Percentiles rank a stretch among this genome's conserved stretches.
These are phyloP conservation scores for Pseudonitzschia multiseries DNA, from an alignment of 108 stramenopile genomes.

Conservation along the genomic window DNA sequence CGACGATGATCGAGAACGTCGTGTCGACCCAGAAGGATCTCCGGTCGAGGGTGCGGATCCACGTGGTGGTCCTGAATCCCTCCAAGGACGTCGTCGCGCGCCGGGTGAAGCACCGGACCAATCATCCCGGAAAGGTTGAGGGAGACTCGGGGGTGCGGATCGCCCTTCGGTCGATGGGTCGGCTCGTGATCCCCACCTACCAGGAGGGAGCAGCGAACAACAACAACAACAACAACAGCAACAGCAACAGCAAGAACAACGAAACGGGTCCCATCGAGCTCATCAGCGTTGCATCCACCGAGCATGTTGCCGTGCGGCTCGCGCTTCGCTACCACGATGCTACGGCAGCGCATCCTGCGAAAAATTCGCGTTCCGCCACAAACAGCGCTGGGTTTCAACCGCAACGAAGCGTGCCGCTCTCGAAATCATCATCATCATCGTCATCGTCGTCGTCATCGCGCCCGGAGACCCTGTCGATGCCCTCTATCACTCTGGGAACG, in stretches of 20 bases:
- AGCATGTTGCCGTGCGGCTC: slow-evolving; percentile 19
- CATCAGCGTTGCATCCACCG: slow-evolving; percentile 43
- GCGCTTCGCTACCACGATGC: slow-evolving; percentile 25
- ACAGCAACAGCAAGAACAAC: not conserved
- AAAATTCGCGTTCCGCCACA: not conserved
- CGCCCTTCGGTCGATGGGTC: slow-evolving; percentile 46
- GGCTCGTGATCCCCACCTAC: slow-evolving; percentile 55
- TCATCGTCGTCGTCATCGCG: not conserved
- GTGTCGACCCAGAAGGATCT: slow-evolving; percentile 23
- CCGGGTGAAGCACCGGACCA: slow-evolving; percentile 58
- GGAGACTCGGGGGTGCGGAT: slow-evolving; percentile 57
- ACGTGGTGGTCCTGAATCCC: slow-evolving; percentile 57
- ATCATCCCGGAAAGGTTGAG: slow-evolving; percentile 79
- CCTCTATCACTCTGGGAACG: slow-evolving; percentile 65
- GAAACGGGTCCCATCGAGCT: slow-evolving; percentile 4
- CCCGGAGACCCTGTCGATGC: slow-evolving; percentile 27
- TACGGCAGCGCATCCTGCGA: not conserved
- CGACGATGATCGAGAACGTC: slow-evolving; percentile 41
- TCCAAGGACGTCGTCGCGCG: slow-evolving; percentile 45
- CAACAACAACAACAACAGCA: no score
- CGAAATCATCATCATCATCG: no score
- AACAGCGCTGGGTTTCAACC: not conserved
- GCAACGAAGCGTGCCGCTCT: not conserved
- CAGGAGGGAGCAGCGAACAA: slow-evolving; percentile 38
- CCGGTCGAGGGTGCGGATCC: slow-evolving; percentile 9